Evolutionary conservation across 331 rosid genomes (phyloP), one percentile per base, ranked within the genome.

Genomic region (Rosa hybrid): DNA sequence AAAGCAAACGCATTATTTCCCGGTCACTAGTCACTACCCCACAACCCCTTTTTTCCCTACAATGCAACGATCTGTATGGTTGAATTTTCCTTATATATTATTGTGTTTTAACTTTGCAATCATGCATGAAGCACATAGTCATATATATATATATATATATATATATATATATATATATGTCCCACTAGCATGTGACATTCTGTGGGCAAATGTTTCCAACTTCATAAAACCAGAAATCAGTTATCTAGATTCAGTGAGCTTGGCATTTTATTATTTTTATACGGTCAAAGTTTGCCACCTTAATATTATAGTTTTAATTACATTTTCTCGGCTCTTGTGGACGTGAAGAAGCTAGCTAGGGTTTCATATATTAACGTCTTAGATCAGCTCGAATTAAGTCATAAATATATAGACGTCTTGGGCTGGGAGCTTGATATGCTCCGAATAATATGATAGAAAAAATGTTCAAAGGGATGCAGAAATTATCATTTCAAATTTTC

Each of bases 281-380:
- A 65, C 23, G 7, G 71, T 67, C 48, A 67, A 67, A 38, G 46
- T 38, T 67, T 34, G 46, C 71, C 46, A 38, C 71, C 71, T 67
- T 34, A 14, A 67, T 13, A 67, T 14, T 67, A 16, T 30, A 5
- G n/a, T 1, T 3, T 25, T 62, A 60, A 0, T 9, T 25, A 4
- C 14, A 30, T 63, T 27, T 25, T 25, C 69, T 63, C 44, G 7
- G 30, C 8, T 30, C 41, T 27, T 4, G 11, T 63, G 44, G 44
- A 12, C 41, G 42, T 23, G 39, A 10, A 60, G 34, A 21, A 59
- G 23, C 3, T 20, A 8, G 11, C 62, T 20, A 54, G 23, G 63
- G 63, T 21, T 56, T n/a, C 3, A 49, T 56, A 56, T n/a, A 20
- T n/a, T 20, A 20, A 56, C 12, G 63, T 20, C 63, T 56, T 56